Evolutionary conservation across 495 filamentous ascomycete species (phyloP).

Genomic region (Corynascus novoguineensis): DNA sequence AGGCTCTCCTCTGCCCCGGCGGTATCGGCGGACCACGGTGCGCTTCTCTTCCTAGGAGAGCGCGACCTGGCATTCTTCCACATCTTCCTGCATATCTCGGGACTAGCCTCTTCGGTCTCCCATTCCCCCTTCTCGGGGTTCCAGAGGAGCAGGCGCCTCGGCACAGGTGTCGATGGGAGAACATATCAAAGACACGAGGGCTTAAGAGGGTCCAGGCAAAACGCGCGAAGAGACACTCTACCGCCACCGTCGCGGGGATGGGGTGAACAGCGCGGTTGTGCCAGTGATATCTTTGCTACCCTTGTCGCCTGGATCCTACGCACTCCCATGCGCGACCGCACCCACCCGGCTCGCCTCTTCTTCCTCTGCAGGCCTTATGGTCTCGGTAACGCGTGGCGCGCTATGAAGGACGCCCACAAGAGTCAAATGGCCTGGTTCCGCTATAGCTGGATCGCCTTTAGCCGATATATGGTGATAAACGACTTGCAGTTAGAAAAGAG

Average conservation of each 20-base stretch:
- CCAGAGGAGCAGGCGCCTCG: constrained; percentile 5
- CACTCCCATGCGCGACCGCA: too few relatives aligned
- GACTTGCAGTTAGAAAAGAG: too few relatives aligned
- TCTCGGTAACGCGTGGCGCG: too few relatives aligned
- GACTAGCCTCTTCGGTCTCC: constrained; percentile 9
- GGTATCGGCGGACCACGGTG: neutral
- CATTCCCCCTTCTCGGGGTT: neutral
- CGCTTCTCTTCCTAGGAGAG: constrained; percentile 11
- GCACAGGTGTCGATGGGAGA: constrained; percentile 1
- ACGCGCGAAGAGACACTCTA: constrained; percentile 8
- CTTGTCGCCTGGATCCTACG: too few relatives aligned
- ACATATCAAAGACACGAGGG: constrained; percentile 3
- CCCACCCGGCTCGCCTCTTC: too few relatives aligned
- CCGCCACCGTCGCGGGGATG: neutral
- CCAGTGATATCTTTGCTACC: too few relatives aligned
- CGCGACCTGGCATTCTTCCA: constrained; percentile 4
- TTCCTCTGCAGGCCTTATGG: too few relatives aligned
- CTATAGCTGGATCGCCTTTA: too few relatives aligned
- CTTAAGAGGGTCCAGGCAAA: constrained; percentile 4
- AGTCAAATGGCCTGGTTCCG: too few relatives aligned
- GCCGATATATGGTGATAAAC: too few relatives aligned
- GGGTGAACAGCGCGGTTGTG: neutral
- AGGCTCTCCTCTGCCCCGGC: neutral
- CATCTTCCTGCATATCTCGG: constrained; percentile 7
- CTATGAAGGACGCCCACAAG: too few relatives aligned